Conservation (phyloP, 441 rosid species). For the Populus hybrid region DNA sequence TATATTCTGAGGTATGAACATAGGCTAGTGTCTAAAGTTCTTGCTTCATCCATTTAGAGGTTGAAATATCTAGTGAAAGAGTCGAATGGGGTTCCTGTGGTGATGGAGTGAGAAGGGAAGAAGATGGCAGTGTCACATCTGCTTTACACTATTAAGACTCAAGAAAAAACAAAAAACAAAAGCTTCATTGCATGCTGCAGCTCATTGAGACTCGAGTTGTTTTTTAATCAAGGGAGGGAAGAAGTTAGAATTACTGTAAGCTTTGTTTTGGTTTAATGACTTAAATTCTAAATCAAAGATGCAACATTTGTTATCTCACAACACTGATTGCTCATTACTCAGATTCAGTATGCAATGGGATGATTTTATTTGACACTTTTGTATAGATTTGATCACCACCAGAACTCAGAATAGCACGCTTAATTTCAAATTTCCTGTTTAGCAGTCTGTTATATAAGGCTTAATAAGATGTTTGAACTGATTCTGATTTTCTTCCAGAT, state of each 20-base stretch:
- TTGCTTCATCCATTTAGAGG: not conserved
- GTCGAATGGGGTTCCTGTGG: not conserved
- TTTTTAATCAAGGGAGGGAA: not conserved
- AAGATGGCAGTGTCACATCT: not conserved
- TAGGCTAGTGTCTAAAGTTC: not conserved
- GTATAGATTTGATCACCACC: not conserved
- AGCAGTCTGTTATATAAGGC: not conserved
- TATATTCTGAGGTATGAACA: not conserved
- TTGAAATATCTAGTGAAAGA: not conserved
- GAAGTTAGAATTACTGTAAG: not conserved
- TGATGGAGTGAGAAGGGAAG: not conserved
- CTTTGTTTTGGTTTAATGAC: not conserved
- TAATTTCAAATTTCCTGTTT: not conserved
- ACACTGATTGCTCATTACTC: not conserved
- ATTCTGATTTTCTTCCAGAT: conserved; percentile 1
- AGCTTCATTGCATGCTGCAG: not conserved
- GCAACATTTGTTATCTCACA: not conserved
- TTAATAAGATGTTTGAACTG: conserved; percentile 5
- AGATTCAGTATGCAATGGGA: not conserved
- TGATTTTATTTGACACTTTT: not conserved
- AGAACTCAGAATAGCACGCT: not conserved
- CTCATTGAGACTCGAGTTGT: not conserved
- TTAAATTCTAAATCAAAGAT: not conserved
- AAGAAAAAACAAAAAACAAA: not conserved
- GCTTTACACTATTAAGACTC: not conserved